Evolutionary conservation across 106 monocot species (phyloP), one percentile per base, ranked within the genome.

Genomic region (Dendrobium huoshanense): DNA sequence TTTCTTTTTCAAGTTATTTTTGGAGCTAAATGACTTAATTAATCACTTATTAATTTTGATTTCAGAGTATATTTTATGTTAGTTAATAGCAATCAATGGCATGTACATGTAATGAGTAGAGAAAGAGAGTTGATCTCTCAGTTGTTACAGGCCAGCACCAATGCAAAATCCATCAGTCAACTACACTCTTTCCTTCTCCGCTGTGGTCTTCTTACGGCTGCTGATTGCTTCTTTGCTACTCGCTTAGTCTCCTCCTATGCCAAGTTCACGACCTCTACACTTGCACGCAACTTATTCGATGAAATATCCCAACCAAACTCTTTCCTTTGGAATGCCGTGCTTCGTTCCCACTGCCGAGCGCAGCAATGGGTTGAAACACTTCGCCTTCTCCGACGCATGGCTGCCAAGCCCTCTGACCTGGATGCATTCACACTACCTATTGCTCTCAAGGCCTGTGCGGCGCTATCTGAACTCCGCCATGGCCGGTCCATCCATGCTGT

Each of bases 401-500:
- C 9, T 77, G 0, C 9, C 40, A 24, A 44, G 7, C 31, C 51
- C 56, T 67, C 49, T 49, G 27, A 33, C 55, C 76, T 79, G 37
- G 89, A 91, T 61, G 31, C 75, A 13, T 94, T 85, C 86, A 87
- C 87, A 0, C 54, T 94, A 29, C 75, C 90, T 76, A 77, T 86
- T 18, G 81, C 80, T 27, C 81, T 95, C 81, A 88, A 81, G 55
- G 72, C 92, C 20, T 85, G 84, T 67, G 76, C 82, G 13, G 64
- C n/a, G 1, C 78, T 89, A 40, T 16, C 75, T 19, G 77, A 59
- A 1, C 70, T 86, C 47, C 48, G n/a, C 43, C 77, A 37, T 20
- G 87, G 88, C 77, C 76, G 78, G 17, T 83, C 88, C 55, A 22
- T 92, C 19, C 92, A 89, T 40, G 87, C 75, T 7, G 25, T 79